Conservation (phyloP, 2,329 filamentous ascomycete genomes). For the Colletotrichum gigasporum region DNA sequence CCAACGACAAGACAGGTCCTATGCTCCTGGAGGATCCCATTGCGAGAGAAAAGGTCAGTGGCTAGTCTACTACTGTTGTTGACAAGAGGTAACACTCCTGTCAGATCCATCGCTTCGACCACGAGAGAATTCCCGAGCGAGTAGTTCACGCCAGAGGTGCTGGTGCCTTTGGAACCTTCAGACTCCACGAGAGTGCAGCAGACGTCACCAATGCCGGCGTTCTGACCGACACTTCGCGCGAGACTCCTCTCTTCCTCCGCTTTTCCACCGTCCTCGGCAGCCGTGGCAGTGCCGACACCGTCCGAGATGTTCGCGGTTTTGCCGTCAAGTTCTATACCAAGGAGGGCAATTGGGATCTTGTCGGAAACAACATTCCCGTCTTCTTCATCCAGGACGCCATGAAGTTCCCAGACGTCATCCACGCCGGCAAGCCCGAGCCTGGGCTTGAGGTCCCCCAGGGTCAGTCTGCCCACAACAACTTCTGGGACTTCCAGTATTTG, state of each 20-base stretch:
- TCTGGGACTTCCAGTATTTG: slow-evolving; percentile 78
- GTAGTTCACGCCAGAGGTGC: slow-evolving; percentile 70
- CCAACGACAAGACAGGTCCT: slow-evolving; percentile 72
- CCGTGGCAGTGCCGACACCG: slow-evolving; percentile 80
- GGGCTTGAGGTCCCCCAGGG: slow-evolving; percentile 77
- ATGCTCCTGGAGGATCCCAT: slow-evolving; percentile 77
- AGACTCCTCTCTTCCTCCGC: slow-evolving; percentile 75
- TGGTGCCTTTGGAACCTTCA: slow-evolving; percentile 63
- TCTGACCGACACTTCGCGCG: slow-evolving; percentile 73
- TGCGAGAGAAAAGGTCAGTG: slow-evolving; percentile 73
- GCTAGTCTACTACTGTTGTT: accelerated
- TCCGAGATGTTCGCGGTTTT: slow-evolving; percentile 83
- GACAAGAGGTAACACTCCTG: not conserved
- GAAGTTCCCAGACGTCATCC: slow-evolving; percentile 76
- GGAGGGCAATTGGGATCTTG: slow-evolving; percentile 81
- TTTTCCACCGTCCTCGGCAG: slow-evolving; percentile 84
- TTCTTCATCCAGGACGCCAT: slow-evolving; percentile 82
- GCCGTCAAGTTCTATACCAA: slow-evolving; percentile 81
- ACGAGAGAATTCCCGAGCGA: slow-evolving; percentile 67
- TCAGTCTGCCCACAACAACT: slow-evolving; percentile 77
- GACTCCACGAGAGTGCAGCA: slow-evolving; percentile 61
- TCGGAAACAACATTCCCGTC: slow-evolving; percentile 75
- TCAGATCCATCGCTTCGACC: slow-evolving; percentile 80
- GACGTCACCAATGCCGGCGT: slow-evolving; percentile 72
- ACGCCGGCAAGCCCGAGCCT: slow-evolving; percentile 71